These are phyloP conservation scores for Waltergamsia citrina DNA, from an alignment of 2,329 filamentous ascomycete genomes.

Conservation along the genomic window DNA sequence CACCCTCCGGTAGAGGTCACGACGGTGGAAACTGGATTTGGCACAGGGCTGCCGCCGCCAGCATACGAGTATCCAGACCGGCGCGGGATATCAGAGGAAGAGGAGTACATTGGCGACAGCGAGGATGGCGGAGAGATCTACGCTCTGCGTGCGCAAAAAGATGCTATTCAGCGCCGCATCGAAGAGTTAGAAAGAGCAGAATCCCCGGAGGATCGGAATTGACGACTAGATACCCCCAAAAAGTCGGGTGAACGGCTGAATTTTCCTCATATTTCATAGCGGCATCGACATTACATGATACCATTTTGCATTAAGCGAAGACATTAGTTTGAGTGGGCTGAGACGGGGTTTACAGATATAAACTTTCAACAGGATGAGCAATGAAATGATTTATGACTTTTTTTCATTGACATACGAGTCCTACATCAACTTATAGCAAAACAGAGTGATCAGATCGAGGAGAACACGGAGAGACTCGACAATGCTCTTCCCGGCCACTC, in stretches of 20 bases:
- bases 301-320: conserved; percentile 3
- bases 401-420: too few relatives aligned
- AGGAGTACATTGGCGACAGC: too few relatives aligned
- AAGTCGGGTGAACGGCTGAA: too few relatives aligned
- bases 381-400: conserved; percentile 1
- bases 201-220: neutral
- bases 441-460: neutral
- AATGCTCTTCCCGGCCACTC: conserved; percentile 41
- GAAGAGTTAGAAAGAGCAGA: conserved; percentile 20
- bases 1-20: neutral
- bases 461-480: conserved; percentile 46
- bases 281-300: conserved; percentile 2
- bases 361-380: too few relatives aligned
- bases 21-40: neutral
- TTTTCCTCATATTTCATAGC: too few relatives aligned
- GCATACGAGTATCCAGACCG: too few relatives aligned
- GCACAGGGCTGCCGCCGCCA: too few relatives aligned
- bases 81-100: too few relatives aligned
- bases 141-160: conserved; percentile 21
- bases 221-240: too few relatives aligned
- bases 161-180: conserved; percentile 22
- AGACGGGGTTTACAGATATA: too few relatives aligned
- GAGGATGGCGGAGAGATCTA: conserved; percentile 18
- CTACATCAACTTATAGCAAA: too few relatives aligned
- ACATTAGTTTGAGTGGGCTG: too few relatives aligned